A percentile compares a stretch with the other conserved stretches of the same genome.
These are phyloP conservation scores for Beauveria pseudobassiana DNA, from an alignment of 2,329 filamentous ascomycete genomes.

Conservation along the genomic window DNA sequence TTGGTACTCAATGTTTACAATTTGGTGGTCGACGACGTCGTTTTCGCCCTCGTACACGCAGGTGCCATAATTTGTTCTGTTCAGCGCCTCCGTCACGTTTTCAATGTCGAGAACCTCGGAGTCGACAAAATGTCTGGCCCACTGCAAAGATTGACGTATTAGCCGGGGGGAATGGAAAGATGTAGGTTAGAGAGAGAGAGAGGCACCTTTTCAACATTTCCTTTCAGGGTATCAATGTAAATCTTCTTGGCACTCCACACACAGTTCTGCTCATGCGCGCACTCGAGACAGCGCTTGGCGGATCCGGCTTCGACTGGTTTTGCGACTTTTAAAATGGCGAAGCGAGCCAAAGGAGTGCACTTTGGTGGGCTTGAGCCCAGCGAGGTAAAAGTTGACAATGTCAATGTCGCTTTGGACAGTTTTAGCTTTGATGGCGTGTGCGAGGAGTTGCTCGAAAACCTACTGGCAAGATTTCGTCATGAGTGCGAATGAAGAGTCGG, in stretches of 20 bases:
- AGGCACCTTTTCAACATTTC: slow-evolving; percentile 11
- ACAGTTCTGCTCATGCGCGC: slow-evolving; percentile 12
- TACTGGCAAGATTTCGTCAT: slow-evolving; percentile 16
- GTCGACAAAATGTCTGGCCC: slow-evolving; percentile 14
- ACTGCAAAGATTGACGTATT: background rate
- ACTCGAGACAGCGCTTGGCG: slow-evolving; percentile 12
- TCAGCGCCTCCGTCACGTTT: slow-evolving; percentile 14
- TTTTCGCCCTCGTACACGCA: slow-evolving; percentile 15
- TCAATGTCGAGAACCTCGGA: slow-evolving; percentile 13
- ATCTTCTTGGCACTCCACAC: slow-evolving; percentile 16
- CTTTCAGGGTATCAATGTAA: slow-evolving; percentile 13
- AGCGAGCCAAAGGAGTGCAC: slow-evolving; percentile 15
- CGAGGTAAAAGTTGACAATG: slow-evolving; percentile 14
- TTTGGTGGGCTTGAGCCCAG: slow-evolving; percentile 11
- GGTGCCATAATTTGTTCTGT: slow-evolving; percentile 12
- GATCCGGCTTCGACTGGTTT: slow-evolving; percentile 10
- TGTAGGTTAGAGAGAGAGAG: background rate
- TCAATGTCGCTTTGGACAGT: slow-evolving; percentile 12
- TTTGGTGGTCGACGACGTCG: slow-evolving; percentile 14
- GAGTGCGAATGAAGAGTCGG: slow-evolving; percentile 12
- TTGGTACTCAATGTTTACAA: slow-evolving; percentile 15
- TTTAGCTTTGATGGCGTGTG: background rate
- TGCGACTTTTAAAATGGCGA: slow-evolving; percentile 14
- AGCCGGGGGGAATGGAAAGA: background rate
- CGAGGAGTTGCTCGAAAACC: background rate